Percentiles rank a stretch among this genome's conserved stretches.
phyloP scores from a whole-genome alignment of 495 filamentous ascomycete species.

The Penicillium taxi region DNA sequence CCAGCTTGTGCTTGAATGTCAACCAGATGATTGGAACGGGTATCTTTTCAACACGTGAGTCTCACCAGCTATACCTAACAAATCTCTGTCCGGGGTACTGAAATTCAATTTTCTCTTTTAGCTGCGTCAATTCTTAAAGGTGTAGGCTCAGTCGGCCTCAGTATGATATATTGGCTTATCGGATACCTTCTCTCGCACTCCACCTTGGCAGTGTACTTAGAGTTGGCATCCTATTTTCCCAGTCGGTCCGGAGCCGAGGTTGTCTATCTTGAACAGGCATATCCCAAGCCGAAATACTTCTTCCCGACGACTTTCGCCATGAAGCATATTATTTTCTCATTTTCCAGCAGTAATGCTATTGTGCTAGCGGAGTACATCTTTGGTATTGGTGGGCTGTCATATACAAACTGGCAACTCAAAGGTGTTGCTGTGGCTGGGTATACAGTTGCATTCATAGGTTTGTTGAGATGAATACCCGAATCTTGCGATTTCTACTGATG shows the following conservation, averaged over 20 bases:
- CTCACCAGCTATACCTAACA: neutral
- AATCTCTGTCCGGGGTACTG: neutral
- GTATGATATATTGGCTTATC: constrained; percentile 54
- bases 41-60: constrained; percentile 56
- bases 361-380: constrained; percentile 53
- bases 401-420: constrained; percentile 52
- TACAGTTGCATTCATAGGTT: constrained; percentile 44
- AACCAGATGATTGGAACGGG: constrained; percentile 62
- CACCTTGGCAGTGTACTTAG: constrained; percentile 49
- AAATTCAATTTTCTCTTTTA: constrained; percentile 13
- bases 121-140: constrained; percentile 48
- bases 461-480: constrained; percentile 1
- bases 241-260: constrained; percentile 58
- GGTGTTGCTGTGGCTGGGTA: constrained; percentile 55
- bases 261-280: constrained; percentile 60
- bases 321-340: constrained; percentile 51
- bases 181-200: constrained; percentile 46
- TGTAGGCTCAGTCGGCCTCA: constrained; percentile 52
- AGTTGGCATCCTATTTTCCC: constrained; percentile 55
- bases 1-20: constrained; percentile 54
- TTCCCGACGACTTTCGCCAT: constrained; percentile 55
- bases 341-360: constrained; percentile 56
- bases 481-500: neutral
- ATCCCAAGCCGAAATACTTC: constrained; percentile 52
- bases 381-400: constrained; percentile 35